Evolutionary conservation across 2,329 filamentous ascomycete genomes (phyloP), one percentile per base, ranked within the genome.

Genomic region (Arthroderma sp.): DNA sequence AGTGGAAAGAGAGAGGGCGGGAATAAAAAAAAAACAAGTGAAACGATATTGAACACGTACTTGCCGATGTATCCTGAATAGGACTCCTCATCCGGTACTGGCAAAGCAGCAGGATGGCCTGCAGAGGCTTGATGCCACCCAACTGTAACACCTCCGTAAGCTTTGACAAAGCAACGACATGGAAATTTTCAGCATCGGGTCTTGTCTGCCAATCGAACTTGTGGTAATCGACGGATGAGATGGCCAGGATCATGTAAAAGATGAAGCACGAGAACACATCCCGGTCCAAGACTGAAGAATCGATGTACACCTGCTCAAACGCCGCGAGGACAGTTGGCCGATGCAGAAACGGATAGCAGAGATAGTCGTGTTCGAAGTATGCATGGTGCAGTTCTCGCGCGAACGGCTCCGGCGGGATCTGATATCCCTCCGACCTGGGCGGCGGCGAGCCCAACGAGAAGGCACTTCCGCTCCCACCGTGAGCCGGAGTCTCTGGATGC

Each of bases 191-290:
- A 2, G 73, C 74, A 59, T 74, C 71, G 1, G 72, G 73, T 2
- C 74, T 63, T 5, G 67, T 71, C 55, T 74, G 70, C 73, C 74
- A 76, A 39, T 76, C 71, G 51, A 73, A 73, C 60, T 76, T 76
- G 59, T 72, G 70, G 4, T 74, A 69, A 43, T 74, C 73, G 0
- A 72, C 70, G 0, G 71, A 75, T 1, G 71, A 71, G 39, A 76
- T 76, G 6, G 74, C 74, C 0, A 76, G 63, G 0, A 72, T 66
- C 71, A 77, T 76, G 59, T 77, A 69, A 37, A 76, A 66, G 2
- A 75, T 63, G 58, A 76, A 76, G 0, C 66, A 67, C 23, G 74
- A 70, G 9, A 68, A 68, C 0, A 67, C 61, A 28, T 65, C 60
- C 1, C 39, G 57, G 0, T 66, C 60, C 2, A 69, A 63, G n/a